phyloP scores from a whole-genome alignment of 371 early-diverging fungal species.

The Apophysomyces ossiformis region DNA sequence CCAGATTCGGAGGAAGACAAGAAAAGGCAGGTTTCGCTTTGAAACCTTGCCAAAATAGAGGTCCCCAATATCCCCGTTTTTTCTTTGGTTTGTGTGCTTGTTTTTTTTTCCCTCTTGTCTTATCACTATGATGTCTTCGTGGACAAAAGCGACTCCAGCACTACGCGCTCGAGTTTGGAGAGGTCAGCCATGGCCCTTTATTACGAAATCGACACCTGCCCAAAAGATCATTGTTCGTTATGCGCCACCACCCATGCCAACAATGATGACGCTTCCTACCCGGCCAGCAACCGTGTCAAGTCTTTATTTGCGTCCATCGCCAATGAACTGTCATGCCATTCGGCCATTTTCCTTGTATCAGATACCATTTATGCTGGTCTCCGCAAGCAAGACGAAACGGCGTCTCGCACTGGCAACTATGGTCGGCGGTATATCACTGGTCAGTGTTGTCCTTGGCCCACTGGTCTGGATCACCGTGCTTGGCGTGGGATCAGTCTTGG shows the following conservation, averaged over 20 bases:
- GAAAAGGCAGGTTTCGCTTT: no score
- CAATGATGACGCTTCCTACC: conserved; percentile 1
- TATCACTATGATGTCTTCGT: background rate
- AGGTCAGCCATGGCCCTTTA: conserved; percentile 5
- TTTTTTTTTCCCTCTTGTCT: background rate
- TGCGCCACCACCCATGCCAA: conserved; percentile 5
- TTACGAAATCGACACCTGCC: background rate
- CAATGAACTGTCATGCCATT: background rate
- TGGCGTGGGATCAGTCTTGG: conserved; percentile 32
- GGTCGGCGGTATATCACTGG: conserved; percentile 25
- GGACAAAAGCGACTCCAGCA: background rate
- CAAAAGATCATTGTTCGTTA: conserved; percentile 5
- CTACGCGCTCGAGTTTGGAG: background rate
- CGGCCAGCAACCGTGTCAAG: background rate
- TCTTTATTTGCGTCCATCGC: conserved; percentile 1
- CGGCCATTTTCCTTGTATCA: conserved; percentile 35
- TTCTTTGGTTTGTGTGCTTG: background rate
- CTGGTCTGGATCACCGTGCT: conserved; percentile 36
- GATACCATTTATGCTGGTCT: conserved; percentile 34
- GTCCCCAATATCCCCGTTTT: background rate
- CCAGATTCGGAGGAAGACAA: no score
- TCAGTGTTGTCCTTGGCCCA: conserved; percentile 41
- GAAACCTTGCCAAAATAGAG: no score
- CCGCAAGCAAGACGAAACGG: conserved; percentile 29
- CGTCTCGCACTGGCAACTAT: conserved; percentile 25